Evolutionary conservation across 2,329 filamentous ascomycete species (phyloP).

Genomic region (Xylaria polymorpha): DNA sequence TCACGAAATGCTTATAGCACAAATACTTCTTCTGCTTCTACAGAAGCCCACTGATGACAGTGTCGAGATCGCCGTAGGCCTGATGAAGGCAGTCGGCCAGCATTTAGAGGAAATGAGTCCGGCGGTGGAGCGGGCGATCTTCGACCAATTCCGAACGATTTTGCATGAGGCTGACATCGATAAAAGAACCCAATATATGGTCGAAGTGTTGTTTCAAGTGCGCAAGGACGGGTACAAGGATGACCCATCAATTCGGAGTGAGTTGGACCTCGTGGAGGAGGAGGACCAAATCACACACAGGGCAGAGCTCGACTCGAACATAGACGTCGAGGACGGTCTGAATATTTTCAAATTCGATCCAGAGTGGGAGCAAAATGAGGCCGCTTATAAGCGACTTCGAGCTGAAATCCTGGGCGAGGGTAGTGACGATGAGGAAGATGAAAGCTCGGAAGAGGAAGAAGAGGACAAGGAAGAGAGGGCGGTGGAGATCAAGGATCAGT

Average conservation of each 20-base stretch:
- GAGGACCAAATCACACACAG: constrained; percentile 97
- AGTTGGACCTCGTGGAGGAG: constrained; percentile 94
- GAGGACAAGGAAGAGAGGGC: constrained; percentile 79
- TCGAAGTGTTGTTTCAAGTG: constrained; percentile 96
- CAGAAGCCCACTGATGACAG: constrained; percentile 97
- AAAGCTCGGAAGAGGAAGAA: constrained; percentile 77
- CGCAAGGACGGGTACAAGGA: constrained; percentile 97
- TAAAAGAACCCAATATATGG: constrained; percentile 99
- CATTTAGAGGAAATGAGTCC: constrained; percentile 96
- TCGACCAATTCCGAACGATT: constrained; percentile 95
- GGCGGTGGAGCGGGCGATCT: constrained; percentile 87
- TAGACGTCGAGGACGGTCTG: constrained; percentile 85
- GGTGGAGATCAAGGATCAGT: constrained; percentile 97
- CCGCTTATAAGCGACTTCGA: constrained; percentile 88
- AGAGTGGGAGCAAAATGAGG: constrained; percentile 91
- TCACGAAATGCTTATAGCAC: constrained; percentile 91
- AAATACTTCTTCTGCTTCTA: constrained; percentile 90
- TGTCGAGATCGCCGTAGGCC: constrained; percentile 94
- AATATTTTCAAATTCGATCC: constrained; percentile 97
- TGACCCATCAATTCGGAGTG: constrained; percentile 88
- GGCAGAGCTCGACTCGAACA: constrained; percentile 81
- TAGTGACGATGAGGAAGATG: constrained; percentile 85
- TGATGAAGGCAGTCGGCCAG: constrained; percentile 92
- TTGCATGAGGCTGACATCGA: constrained; percentile 97
- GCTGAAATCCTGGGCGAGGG: constrained; percentile 94